Evolutionary conservation across 1,284 basidiomycete genomes (phyloP).

Genomic region (Malassezia japonica): DNA sequence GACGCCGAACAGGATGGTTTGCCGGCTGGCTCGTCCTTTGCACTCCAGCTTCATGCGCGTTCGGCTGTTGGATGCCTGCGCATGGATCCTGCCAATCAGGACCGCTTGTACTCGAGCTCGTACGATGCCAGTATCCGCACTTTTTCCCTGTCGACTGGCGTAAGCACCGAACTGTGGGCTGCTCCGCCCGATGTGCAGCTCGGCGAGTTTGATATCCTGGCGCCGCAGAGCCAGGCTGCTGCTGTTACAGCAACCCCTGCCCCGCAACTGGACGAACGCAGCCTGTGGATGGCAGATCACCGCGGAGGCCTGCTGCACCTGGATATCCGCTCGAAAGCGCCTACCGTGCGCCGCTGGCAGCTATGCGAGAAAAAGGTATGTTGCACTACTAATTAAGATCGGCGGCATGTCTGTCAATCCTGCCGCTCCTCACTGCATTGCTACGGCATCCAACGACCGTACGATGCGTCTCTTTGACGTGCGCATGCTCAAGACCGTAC

Average conservation of each 20-base stretch:
- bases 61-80: conserved; percentile 40
- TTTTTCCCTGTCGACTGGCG: conserved; percentile 25
- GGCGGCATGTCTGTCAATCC: conserved; percentile 42
- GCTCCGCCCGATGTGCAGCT: conserved; percentile 29
- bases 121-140: conserved; percentile 41
- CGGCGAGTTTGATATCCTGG: conserved; percentile 40
- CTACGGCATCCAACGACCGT: conserved; percentile 42
- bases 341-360: conserved; percentile 33
- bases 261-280: conserved; percentile 27
- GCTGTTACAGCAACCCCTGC: conserved; percentile 26
- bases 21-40: conserved; percentile 25
- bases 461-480: conserved; percentile 41
- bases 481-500: conserved; percentile 23
- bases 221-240: conserved; percentile 24
- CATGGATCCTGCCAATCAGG: conserved; percentile 31
- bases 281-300: conserved; percentile 45
- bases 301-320: conserved; percentile 36
- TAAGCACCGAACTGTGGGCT: conserved; percentile 30
- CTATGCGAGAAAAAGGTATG: conserved; percentile 40
- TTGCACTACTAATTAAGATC: conserved; percentile 18
- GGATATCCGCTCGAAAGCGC: conserved; percentile 27
- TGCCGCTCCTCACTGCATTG: conserved; percentile 28
- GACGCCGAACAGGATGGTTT: conserved; percentile 18
- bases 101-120: conserved; percentile 29
- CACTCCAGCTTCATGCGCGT: conserved; percentile 33